Evolutionary conservation across 2,329 filamentous ascomycete genomes (phyloP).

Genomic region (Orbilia oligospora): DNA sequence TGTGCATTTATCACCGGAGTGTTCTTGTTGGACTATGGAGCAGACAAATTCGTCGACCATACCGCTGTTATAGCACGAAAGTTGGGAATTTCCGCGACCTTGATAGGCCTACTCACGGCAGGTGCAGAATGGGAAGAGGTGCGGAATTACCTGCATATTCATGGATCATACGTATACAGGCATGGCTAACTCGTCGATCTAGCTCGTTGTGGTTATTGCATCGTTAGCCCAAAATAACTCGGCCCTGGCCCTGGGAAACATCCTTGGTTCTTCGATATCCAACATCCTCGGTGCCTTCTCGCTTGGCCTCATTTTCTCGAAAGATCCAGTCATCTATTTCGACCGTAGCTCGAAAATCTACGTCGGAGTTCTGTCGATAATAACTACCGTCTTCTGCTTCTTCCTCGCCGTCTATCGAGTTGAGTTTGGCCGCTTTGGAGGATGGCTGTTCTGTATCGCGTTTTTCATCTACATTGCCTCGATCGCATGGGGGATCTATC

Average conservation of each 20-base stretch:
- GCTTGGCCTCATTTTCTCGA: constrained; percentile 70
- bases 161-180: constrained; percentile 8
- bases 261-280: constrained; percentile 72
- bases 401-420: constrained; percentile 65
- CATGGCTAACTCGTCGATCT: constrained; percentile 22
- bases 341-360: constrained; percentile 71
- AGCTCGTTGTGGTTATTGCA: constrained; percentile 71
- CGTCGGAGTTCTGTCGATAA: constrained; percentile 67
- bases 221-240: constrained; percentile 69
- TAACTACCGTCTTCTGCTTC: constrained; percentile 68
- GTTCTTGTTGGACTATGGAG: constrained; percentile 71
- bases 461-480: constrained; percentile 70
- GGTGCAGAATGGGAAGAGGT: constrained; percentile 74
- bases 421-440: constrained; percentile 67
- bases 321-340: constrained; percentile 66
- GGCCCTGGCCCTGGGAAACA: constrained; percentile 72
- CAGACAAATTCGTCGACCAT: constrained; percentile 72
- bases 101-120: constrained; percentile 71
- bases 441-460: constrained; percentile 66
- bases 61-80: constrained; percentile 70
- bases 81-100: constrained; percentile 69
- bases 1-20: constrained; percentile 69
- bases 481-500: constrained; percentile 69
- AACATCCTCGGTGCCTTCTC: constrained; percentile 74
- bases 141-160: constrained; percentile 37